Base-by-base conservation (phyloP, 768 basidiomycete species). In the Lactarius evosmus region DNA sequence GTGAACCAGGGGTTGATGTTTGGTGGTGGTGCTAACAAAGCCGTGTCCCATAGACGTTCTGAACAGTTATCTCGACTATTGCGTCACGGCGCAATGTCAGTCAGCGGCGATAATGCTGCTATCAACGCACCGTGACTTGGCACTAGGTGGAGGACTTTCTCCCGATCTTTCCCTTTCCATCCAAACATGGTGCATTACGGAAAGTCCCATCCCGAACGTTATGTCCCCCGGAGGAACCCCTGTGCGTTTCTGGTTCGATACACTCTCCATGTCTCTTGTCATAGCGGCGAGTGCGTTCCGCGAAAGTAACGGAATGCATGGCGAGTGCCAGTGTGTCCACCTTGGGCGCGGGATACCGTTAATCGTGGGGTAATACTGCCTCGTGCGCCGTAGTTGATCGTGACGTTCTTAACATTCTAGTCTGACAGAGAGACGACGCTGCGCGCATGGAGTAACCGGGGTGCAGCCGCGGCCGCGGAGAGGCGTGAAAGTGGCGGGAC, bases 91-190 rank as follows among this genome's bases (percentile, higher is more conserved):
- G 36, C 16, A 29, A 50, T 25, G 27, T 32, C 56, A 53, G 17
- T 34, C 44, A 30, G 27, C n/a, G 40, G 30, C 33, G 25, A 58
- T n/a, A 38, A 12, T 29, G 22, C 30, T 29, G 44, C 30, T 32
- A 32, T 27, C 50, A n/a, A 54, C 62, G 58, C 44, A 54, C 57
- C 25, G n/a, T 41, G 19, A 41, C 41, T 19, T 41, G n/a, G 41
- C 30, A 7, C 33, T 22, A 32, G 52, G 33, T 63, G n/a, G 44
- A 27, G n/a, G 27, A 1, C 17, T 27, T 4, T 11, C 27, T 46
- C 41, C 46, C 29, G 33, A 54, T 54, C 62, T 25, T 29, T 19
- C 29, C 38, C 50, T 40, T 53, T 58, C 29, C 33, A 38, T 46
- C 29, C 44, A 25, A 38, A 49, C 40, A n/a, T 34, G n/a, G 46